Evolutionary conservation across 345 rosid species (phyloP).

Genomic region (Eucalyptus marginata): DNA sequence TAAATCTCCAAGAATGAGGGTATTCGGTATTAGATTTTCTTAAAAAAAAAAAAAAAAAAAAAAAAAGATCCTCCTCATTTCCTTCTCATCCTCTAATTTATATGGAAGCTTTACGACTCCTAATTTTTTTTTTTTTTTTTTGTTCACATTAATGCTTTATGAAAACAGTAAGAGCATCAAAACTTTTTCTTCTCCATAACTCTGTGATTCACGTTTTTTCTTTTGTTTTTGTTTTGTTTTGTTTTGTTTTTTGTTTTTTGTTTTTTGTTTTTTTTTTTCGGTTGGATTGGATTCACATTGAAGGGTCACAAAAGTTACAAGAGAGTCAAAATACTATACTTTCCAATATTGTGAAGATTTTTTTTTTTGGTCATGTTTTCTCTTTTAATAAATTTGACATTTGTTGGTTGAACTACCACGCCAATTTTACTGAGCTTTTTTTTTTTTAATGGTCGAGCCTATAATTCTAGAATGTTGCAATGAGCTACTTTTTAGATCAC

Average conservation of each 20-base stretch:
- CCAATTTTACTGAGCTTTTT: background rate
- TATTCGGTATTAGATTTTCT: background rate
- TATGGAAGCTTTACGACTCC: too few species aligned
- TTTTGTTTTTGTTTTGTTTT: too few species aligned
- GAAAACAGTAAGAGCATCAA: background rate
- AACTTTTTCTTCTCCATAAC: background rate
- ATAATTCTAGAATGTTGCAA: background rate
- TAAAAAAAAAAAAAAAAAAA: too few species aligned
- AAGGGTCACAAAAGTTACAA: too few species aligned
- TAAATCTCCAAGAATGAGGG: background rate
- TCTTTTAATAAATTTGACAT: background rate
- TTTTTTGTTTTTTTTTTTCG: too few species aligned
- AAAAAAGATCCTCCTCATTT: background rate
- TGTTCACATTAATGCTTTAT: background rate
- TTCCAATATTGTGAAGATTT: background rate
- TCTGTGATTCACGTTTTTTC: too few species aligned
- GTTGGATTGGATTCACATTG: too few species aligned
- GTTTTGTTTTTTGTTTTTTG: too few species aligned
- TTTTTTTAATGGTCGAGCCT: background rate
- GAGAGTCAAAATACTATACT: background rate
- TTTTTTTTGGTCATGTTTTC: background rate
- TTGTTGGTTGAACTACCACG: rapidly evolving
- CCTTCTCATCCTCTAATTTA: too few species aligned
- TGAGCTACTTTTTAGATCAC: background rate
- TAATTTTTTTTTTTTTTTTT: background rate